A percentile compares a stretch with the other conserved stretches of the same genome.
Conservation (phyloP, 495 filamentous ascomycete species). For the Staphylotrichum tortipilum region DNA sequence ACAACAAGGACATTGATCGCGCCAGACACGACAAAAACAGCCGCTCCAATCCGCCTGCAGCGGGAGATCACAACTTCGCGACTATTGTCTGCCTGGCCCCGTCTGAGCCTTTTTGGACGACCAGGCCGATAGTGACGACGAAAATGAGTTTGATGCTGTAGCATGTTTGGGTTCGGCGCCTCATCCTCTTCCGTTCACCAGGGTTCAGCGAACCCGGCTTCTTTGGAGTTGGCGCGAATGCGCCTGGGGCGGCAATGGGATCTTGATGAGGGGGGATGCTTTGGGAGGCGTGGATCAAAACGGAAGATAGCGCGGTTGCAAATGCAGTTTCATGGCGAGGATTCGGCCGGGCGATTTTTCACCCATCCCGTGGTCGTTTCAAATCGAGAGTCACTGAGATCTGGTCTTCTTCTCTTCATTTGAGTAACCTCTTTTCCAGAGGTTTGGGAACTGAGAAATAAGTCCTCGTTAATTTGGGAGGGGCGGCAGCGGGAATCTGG, state of each 20-base stretch:
- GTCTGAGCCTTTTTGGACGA: not conserved
- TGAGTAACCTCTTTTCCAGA: slow-evolving; percentile 1
- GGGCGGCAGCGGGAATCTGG: not conserved
- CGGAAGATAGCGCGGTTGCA: too few relatives aligned
- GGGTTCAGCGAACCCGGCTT: slow-evolving; percentile 4
- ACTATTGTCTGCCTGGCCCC: not conserved
- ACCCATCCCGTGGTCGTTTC: not conserved
- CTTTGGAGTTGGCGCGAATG: not conserved
- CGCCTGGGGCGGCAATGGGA: not conserved
- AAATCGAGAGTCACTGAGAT: not conserved
- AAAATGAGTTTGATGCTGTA: not conserved
- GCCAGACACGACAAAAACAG: too few relatives aligned
- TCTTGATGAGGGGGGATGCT: slow-evolving; percentile 7
- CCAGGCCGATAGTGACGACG: not conserved
- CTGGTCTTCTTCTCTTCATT: not conserved
- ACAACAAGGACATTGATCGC: too few relatives aligned
- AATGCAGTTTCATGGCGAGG: not conserved
- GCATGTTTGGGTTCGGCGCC: not conserved
- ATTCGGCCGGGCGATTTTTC: not conserved
- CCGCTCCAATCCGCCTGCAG: not conserved
- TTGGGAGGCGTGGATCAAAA: too few relatives aligned
- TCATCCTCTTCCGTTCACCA: not conserved
- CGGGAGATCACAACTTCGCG: slow-evolving; percentile 1
- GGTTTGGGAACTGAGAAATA: not conserved
- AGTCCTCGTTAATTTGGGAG: slow-evolving; percentile 7